Evolutionary conservation across 1,139 yeast genomes (phyloP), one percentile per base, ranked within the genome.

Genomic region (Geotrichum carabidarum): DNA sequence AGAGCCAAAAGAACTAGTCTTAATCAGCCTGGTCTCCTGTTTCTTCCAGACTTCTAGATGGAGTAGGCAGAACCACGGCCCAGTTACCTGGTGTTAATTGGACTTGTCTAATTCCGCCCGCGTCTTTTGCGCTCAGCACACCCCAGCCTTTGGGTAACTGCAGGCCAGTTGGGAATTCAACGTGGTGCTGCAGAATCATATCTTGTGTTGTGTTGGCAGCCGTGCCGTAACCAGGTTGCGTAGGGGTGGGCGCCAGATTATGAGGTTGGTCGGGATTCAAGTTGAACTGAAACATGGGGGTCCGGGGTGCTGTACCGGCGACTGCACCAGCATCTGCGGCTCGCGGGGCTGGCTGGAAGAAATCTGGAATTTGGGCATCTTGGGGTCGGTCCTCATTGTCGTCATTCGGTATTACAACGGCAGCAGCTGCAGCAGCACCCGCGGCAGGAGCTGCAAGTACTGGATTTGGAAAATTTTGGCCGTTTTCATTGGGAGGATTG

Each of bases 61-160:
- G 51, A n/a, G 41, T 17, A 22, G 54, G 40, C 14, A 45, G 46
- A 11, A 59, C 55, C 8, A 56, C 48, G 8, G 60, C 61, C 63
- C 61, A 60, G 12, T 57, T 50, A 34, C 50, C 48, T 15, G 44
- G 38, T 27, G 51, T 51, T n/a, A 57, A 45, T 41, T 51, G 55
- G 14, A 58, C 54, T 34, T 57, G 55, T 27, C 49, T 36, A 11
- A 36, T 48, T n/a, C 60, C 60, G 37, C 51, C 48, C 6, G 31
- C 22, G 9, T 50, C 48, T 9, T 38, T 36, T 31, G 53, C 48
- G 15, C 48, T 50, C 12, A 53, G 44, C 5, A 48, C 55, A 6
- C 50, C 48, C 55, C 55, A 53, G 22, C 53, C 55, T 15, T 48
- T 42, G 14, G 55, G 55, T 27, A 53, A 12, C 27, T 44, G 51